Percentiles rank a stretch among this genome's conserved stretches.
These are phyloP conservation scores for Clonostachys rhizophaga DNA, from an alignment of 2,329 filamentous ascomycete species.

Conservation along the genomic window DNA sequence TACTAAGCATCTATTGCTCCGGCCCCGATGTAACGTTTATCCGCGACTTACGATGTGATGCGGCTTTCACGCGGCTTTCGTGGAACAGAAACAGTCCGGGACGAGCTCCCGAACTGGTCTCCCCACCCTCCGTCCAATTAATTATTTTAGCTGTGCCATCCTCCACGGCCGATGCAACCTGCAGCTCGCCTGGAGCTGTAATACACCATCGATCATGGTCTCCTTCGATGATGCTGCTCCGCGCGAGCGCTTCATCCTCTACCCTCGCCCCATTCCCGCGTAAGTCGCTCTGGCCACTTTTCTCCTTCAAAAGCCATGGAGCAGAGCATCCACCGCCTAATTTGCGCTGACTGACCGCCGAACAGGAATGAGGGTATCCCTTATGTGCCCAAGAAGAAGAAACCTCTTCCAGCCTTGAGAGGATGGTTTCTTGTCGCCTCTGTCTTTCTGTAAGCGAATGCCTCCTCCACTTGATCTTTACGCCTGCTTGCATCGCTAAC, in stretches of 20 bases:
- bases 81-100: no score
- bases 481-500: neutral
- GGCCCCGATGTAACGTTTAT: no score
- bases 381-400: neutral
- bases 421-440: constrained; percentile 48
- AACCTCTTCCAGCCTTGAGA: constrained; percentile 49
- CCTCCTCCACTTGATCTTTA: neutral
- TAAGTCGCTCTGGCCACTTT: neutral
- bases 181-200: no score
- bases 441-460: constrained; percentile 45
- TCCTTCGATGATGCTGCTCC: no score
- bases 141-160: no score
- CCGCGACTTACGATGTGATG: no score
- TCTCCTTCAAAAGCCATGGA: neutral
- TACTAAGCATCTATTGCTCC: no score
- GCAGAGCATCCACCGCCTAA: neutral
- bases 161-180: no score
- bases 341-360: neutral
- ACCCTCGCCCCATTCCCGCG: neutral
- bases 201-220: no score
- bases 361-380: neutral
- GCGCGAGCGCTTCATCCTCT: neutral
- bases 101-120: no score
- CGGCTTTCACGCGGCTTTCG: no score
- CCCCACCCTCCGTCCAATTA: no score